A percentile compares a stretch with the other conserved stretches of the same genome.
These are phyloP conservation scores for Coniochaeta pulveracea DNA, from an alignment of 2,329 filamentous ascomycete species.

Conservation along the genomic window DNA sequence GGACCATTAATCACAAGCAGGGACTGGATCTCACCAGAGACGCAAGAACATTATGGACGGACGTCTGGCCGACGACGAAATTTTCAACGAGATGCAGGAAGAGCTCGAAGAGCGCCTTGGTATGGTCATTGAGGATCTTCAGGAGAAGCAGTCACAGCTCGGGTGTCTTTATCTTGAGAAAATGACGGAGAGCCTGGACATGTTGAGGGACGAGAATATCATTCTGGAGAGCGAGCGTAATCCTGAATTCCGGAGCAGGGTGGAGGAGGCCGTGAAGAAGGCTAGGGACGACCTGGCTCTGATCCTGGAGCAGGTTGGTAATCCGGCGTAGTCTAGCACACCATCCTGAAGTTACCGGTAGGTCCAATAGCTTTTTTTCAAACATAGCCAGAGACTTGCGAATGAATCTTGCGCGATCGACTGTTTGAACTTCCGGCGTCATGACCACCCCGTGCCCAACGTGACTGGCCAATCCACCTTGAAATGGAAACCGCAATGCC, in stretches of 20 bases:
- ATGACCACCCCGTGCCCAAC: no score
- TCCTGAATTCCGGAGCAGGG: conserved; percentile 19
- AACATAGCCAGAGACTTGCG: no score
- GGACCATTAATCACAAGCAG: conserved; percentile 12
- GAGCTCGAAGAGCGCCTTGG: conserved; percentile 14
- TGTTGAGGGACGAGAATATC: conserved; percentile 25
- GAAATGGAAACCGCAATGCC: no score
- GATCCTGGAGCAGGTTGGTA: no score
- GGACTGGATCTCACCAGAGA: conserved; percentile 19
- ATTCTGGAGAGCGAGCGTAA: conserved; percentile 24
- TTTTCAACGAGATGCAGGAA: conserved; percentile 20
- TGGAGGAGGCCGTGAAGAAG: conserved; percentile 13
- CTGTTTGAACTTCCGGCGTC: no score
- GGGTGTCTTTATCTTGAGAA: conserved; percentile 14
- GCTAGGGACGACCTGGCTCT: conserved; percentile 1
- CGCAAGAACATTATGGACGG: conserved; percentile 22
- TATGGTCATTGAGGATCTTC: conserved; percentile 10
- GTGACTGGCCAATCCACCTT: no score
- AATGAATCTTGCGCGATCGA: no score
- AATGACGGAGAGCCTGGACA: conserved; percentile 19
- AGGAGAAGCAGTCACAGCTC: conserved; percentile 11
- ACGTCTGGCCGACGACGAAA: conserved; percentile 11
- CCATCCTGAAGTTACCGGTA: no score
- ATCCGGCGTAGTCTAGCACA: no score
- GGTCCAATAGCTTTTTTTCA: no score